Evolutionary conservation across 2,329 filamentous ascomycete species (phyloP), one percentile per base, ranked within the genome.

Genomic region (Paecilomyces formosus): DNA sequence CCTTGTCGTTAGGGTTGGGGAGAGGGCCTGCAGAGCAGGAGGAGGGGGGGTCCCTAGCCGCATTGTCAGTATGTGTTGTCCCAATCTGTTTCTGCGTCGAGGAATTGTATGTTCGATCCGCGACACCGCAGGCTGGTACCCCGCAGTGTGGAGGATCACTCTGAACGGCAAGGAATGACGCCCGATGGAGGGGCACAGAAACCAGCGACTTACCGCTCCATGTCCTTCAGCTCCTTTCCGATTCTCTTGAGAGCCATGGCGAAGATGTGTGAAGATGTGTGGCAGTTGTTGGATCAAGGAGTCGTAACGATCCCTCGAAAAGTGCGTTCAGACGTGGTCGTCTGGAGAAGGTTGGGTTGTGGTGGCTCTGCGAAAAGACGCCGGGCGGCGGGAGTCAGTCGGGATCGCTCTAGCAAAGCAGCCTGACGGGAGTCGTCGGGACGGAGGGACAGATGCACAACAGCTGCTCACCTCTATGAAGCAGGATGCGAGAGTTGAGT

Each of bases 21-120:
- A 95, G 88, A 68, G 94, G 94, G 66, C 94, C 94, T 71, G 94
- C 94, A 75, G 93, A 97, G 87, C 94, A 99, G 69, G 93, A 97
- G 60, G 94, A 97, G 74, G 94, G 94, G 75, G 94, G 94, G 77
- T 99, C 94, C 82, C 94, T 97, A 70, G 63, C 21, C 59, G 56
- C 39, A 24, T 39, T 26, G 55, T 67, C 64, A 70, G 68, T 62
- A 55, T 52, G 35, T 45, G 39, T 4, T 45, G n/a, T 45, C 8
- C n/a, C n/a, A 45, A n/a, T 45, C n/a, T 6, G n/a, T 18, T 45
- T 45, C 18, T 15, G 39, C n/a, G 39, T 45, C n/a, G 39, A 45
- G 18, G n/a, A 18, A 21, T 15, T 45, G 39, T 18, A 45, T 15
- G 39, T n/a, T 45, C 35, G 35, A 18, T 15, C 8, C 39, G n/a